A percentile compares a stretch with the other conserved stretches of the same genome.
Evolutionary conservation across 2,329 filamentous ascomycete species (phyloP).

Genomic region (Dendrostoma leiphaemia): DNA sequence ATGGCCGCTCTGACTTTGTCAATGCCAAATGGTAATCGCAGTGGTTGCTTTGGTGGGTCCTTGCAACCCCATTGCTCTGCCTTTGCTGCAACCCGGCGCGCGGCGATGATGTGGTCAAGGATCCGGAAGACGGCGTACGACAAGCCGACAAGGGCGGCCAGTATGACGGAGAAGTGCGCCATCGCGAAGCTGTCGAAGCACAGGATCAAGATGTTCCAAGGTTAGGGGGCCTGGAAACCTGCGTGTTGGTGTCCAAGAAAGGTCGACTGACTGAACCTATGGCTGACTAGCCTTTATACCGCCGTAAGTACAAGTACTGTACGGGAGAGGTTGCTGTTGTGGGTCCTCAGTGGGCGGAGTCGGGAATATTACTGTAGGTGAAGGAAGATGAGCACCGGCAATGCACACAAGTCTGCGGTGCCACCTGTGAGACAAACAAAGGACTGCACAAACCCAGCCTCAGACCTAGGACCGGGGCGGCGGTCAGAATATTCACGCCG

Average conservation of each 20-base stretch:
- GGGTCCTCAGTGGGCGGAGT: no score
- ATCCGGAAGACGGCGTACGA: constrained; percentile 12
- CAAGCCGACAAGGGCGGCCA: constrained; percentile 3
- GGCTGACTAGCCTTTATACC: no score
- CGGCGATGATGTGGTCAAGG: neutral
- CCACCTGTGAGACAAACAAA: no score
- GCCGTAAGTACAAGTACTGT: no score
- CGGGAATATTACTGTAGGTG: no score
- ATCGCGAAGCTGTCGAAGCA: neutral
- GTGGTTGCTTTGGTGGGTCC: neutral
- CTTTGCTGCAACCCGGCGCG: constrained; percentile 1
- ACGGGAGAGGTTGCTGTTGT: no score
- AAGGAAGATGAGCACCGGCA: no score
- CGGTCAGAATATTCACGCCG: constrained; percentile 10
- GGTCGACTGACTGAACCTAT: no score
- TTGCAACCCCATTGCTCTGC: constrained; percentile 11
- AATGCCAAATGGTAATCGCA: neutral
- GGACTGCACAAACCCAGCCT: neutral
- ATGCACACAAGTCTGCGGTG: no score
- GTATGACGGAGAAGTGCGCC: constrained; percentile 13
- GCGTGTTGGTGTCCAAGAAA: no score
- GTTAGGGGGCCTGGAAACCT: no score
- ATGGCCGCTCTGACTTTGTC: neutral
- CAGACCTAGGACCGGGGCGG: neutral
- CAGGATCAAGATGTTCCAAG: neutral